Evolutionary conservation across 805 yeast species (phyloP), one percentile per base, ranked within the genome.

Genomic region (Cyberlindnera saturnus): DNA sequence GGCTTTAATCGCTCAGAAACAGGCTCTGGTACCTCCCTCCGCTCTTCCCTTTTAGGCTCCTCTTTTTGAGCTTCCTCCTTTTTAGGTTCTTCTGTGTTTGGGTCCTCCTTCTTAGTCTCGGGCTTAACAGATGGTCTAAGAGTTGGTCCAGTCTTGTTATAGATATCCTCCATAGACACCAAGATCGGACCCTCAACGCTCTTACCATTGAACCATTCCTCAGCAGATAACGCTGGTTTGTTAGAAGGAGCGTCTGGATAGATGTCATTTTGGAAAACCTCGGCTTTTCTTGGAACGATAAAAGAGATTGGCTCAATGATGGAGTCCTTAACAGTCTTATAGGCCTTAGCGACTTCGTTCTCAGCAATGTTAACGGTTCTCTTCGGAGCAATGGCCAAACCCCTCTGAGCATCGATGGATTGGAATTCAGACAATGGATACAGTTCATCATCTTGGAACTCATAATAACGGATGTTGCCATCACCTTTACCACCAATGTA

Each of bases 401-500:
- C 99, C 64, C 99, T 84, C 71, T 93, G 99, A 2, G 99, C 93
- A 30, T 87, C 95, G 3, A 81, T 77, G 4, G 97, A 88, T 47
- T 82, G 81, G 63, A 76, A 93, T 62, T 91, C 96, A n/a, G 96
- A 86, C 46, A 93, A 67, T 53, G 85, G 87, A 64, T 73, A 81
- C 43, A 93, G 71, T 56, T 81, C 84, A 57, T 91, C 97, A 56
- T 86, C 79, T 48, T 81, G 88, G 63, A 77, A 88, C 69, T 93
- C 99, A 60, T 71, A 93, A 67, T 91, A 91, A 59, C 96, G 86
- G 57, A 93, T 87, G 63, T 91, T 93, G 56, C 98, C 98, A 64
- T 93, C 99, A 63, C 97, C 97, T 65, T 93, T 91, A 54, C 99
- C 99, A 29, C 96, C 98, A 48, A 93, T 69, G 59, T 84, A 93